A percentile compares a stretch with the other conserved stretches of the same genome.
phyloP scores from a whole-genome alignment of 2,329 filamentous ascomycete genomes.

The Mycogone perniciosa region DNA sequence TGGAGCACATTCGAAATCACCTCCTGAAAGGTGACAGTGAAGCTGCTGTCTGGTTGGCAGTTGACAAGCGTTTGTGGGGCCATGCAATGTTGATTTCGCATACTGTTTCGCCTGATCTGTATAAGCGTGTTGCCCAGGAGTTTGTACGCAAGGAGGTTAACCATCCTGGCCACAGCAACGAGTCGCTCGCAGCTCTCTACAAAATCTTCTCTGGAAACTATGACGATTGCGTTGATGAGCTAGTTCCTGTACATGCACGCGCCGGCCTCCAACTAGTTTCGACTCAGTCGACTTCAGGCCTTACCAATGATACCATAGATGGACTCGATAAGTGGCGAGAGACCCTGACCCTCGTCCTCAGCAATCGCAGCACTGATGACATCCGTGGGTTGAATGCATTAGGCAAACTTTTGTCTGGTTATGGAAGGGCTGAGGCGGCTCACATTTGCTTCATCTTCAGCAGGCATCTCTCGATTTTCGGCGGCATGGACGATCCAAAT shows the following conservation, averaged over 20 bases:
- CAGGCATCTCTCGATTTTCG: constrained; percentile 61
- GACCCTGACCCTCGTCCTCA: constrained; percentile 76
- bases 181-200: constrained; percentile 86
- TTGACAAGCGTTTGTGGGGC: constrained; percentile 90
- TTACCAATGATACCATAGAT: constrained; percentile 67
- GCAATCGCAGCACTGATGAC: constrained; percentile 81
- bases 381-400: constrained; percentile 70
- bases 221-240: constrained; percentile 90
- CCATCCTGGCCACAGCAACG: constrained; percentile 68
- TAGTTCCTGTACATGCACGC: constrained; percentile 86
- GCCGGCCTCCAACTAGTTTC: constrained; percentile 89
- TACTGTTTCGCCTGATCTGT: constrained; percentile 71
- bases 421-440: constrained; percentile 83
- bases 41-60: constrained; percentile 87
- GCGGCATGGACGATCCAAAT: constrained; percentile 74
- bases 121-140: constrained; percentile 90
- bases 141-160: constrained; percentile 95
- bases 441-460: constrained; percentile 93
- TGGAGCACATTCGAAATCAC: constrained; percentile 66
- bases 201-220: constrained; percentile 90
- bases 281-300: constrained; percentile 54
- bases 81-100: constrained; percentile 88
- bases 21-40: constrained; percentile 79
- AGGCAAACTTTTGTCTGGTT: constrained; percentile 74
- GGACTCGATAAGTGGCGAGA: constrained; percentile 93